Conservation (phyloP, 768 basidiomycete genomes). For the Russula olivacea region DNA sequence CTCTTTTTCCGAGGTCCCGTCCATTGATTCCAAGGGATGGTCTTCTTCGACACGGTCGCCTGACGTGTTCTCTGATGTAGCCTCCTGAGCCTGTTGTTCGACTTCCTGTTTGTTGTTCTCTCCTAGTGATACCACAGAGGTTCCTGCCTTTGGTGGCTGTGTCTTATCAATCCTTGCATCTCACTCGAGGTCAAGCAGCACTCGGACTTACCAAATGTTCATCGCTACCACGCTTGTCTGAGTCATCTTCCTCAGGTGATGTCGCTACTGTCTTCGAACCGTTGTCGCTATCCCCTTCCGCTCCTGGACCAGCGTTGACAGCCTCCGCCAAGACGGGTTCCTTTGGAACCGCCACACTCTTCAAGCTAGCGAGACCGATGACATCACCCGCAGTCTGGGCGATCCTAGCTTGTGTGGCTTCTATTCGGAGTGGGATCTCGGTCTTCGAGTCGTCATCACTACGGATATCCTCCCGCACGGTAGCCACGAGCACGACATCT, state of each 20-base stretch:
- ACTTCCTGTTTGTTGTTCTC: background rate
- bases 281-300: background rate
- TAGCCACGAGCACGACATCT: constrained; percentile 19
- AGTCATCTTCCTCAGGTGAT: background rate
- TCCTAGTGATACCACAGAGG: background rate
- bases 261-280: background rate
- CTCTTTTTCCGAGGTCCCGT: background rate
- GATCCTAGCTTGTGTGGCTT: background rate
- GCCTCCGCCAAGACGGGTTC: background rate
- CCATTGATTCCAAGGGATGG: background rate
- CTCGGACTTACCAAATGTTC: background rate
- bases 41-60: background rate
- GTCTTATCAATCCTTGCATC: background rate
- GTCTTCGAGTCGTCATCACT: background rate
- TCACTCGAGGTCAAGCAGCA: background rate
- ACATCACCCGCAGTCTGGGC: background rate
- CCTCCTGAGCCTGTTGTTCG: background rate
- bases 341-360: background rate
- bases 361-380: background rate
- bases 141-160: background rate
- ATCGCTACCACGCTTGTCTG: background rate
- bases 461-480: constrained; percentile 21
- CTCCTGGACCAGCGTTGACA: background rate
- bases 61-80: background rate
- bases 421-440: constrained; percentile 12